A percentile compares a stretch with the other conserved stretches of the same genome.
Evolutionary conservation across 2,329 filamentous ascomycete genomes (phyloP).

Genomic region (Helminthosporium solani): DNA sequence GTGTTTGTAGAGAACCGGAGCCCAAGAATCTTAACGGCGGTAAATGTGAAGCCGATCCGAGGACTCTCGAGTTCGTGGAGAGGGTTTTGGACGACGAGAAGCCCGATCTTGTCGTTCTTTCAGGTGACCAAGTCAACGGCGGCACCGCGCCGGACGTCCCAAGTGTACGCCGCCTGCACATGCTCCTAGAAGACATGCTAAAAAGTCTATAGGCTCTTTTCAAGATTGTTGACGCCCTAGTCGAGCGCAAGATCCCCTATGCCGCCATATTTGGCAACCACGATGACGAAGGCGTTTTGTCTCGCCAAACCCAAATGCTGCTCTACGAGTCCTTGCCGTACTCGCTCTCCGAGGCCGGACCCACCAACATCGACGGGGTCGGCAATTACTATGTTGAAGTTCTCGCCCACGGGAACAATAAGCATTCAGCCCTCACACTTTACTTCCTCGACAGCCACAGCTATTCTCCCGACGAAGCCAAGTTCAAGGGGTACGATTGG

Average conservation of each 20-base stretch:
- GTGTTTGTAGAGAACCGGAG: constrained; percentile 81
- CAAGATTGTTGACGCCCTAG: constrained; percentile 84
- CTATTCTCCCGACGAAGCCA: constrained; percentile 84
- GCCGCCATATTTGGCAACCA: constrained; percentile 96
- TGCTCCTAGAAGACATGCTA: constrained; percentile 1
- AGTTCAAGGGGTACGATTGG: constrained; percentile 96
- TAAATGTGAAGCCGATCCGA: constrained; percentile 85
- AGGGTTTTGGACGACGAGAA: constrained; percentile 87
- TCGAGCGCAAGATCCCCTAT: constrained; percentile 86
- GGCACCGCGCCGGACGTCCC: constrained; percentile 89
- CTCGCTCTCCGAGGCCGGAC: constrained; percentile 81
- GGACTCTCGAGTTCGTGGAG: constrained; percentile 86
- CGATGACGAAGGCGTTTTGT: constrained; percentile 84
- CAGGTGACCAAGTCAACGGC: constrained; percentile 93
- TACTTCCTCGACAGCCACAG: constrained; percentile 93
- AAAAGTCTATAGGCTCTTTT: constrained; percentile 68
- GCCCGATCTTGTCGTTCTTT: constrained; percentile 87
- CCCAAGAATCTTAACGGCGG: constrained; percentile 71
- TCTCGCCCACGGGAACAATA: constrained; percentile 72
- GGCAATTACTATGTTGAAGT: constrained; percentile 96
- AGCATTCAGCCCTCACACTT: constrained; percentile 89
- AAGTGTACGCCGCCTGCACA: constrained; percentile 56
- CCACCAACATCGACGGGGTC: constrained; percentile 80
- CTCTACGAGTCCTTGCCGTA: constrained; percentile 85
- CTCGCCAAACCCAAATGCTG: constrained; percentile 76